A percentile compares a stretch with the other conserved stretches of the same genome.
Conservation (phyloP, 2,329 filamentous ascomycete genomes). For the Ceratocystiopsis minuta region DNA sequence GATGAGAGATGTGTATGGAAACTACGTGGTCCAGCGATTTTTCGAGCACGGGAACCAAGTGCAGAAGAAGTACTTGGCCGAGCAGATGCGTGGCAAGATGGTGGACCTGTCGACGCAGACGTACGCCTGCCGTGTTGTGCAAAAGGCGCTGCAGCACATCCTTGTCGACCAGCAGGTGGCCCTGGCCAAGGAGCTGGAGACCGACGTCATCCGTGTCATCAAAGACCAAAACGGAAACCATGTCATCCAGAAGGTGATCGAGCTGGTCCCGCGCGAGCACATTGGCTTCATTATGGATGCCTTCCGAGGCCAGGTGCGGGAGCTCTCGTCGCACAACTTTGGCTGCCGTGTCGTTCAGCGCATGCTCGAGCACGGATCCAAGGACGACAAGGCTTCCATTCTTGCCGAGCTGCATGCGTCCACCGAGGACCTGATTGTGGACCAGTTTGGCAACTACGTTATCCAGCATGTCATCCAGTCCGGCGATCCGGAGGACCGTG, state of each 20-base stretch:
- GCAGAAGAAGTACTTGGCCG: slow-evolving; percentile 75
- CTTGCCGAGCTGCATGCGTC: slow-evolving; percentile 63
- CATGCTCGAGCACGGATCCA: slow-evolving; percentile 67
- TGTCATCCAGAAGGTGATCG: slow-evolving; percentile 86
- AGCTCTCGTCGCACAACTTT: slow-evolving; percentile 62
- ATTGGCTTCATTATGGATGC: slow-evolving; percentile 74
- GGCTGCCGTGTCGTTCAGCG: slow-evolving; percentile 88
- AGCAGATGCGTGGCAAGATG: slow-evolving; percentile 75
- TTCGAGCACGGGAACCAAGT: slow-evolving; percentile 90
- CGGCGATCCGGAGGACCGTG: slow-evolving; percentile 54
- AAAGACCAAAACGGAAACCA: slow-evolving; percentile 89
- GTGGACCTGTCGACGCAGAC: slow-evolving; percentile 65
- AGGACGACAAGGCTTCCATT: slow-evolving; percentile 51
- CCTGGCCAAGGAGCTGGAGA: slow-evolving; percentile 50
- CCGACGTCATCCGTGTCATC: slow-evolving; percentile 58
- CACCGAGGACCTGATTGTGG: slow-evolving; percentile 54
- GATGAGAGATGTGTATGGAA: slow-evolving; percentile 94
- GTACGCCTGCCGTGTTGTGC: slow-evolving; percentile 89
- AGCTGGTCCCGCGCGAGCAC: slow-evolving; percentile 57
- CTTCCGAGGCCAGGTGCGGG: slow-evolving; percentile 56
- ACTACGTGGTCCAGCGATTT: slow-evolving; percentile 96
- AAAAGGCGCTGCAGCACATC: slow-evolving; percentile 87
- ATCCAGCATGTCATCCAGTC: slow-evolving; percentile 78
- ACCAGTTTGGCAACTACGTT: slow-evolving; percentile 93
- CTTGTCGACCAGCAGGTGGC: slow-evolving; percentile 64